Evolutionary conservation across 805 yeast genomes (phyloP).

Genomic region (Wickerhamiella lipophila): DNA sequence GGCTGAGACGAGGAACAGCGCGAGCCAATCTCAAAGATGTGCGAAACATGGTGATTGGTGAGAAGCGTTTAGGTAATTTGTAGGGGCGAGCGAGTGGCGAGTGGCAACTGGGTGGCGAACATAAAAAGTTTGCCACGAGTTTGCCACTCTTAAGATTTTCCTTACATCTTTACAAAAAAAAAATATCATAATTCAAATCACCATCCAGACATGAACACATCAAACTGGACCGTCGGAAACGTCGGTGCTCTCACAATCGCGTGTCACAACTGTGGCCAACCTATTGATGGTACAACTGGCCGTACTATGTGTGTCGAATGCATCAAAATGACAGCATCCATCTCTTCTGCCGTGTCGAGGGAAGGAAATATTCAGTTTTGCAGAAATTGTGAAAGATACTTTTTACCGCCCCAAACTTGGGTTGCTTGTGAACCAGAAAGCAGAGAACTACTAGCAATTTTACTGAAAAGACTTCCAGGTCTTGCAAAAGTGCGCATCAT

Average conservation of each 20-base stretch:
- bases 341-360: conserved; percentile 87
- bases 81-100: not conserved
- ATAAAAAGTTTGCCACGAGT: not conserved
- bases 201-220: conserved; percentile 4
- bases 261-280: conserved; percentile 97
- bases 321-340: conserved; percentile 83
- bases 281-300: conserved; percentile 89
- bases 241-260: conserved; percentile 46
- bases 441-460: conserved; percentile 80
- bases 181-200: no score
- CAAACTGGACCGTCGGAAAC: conserved; percentile 11
- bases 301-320: conserved; percentile 96
- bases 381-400: conserved; percentile 90
- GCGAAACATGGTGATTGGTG: conserved; percentile 14
- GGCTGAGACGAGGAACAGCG: conserved; percentile 21
- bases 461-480: conserved; percentile 80
- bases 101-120: not conserved
- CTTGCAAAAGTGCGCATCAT: conserved; percentile 73
- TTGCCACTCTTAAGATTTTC: not conserved
- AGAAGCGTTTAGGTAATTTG: conserved; percentile 5
- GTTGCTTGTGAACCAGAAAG: conserved; percentile 80
- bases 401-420: conserved; percentile 95
- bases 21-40: conserved; percentile 22
- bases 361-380: conserved; percentile 80
- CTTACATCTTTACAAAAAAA: not conserved